Evolutionary conservation across 2,329 filamentous ascomycete species (phyloP), one percentile per base, ranked within the genome.

Genomic region (Aspergillus sclerotialis): DNA sequence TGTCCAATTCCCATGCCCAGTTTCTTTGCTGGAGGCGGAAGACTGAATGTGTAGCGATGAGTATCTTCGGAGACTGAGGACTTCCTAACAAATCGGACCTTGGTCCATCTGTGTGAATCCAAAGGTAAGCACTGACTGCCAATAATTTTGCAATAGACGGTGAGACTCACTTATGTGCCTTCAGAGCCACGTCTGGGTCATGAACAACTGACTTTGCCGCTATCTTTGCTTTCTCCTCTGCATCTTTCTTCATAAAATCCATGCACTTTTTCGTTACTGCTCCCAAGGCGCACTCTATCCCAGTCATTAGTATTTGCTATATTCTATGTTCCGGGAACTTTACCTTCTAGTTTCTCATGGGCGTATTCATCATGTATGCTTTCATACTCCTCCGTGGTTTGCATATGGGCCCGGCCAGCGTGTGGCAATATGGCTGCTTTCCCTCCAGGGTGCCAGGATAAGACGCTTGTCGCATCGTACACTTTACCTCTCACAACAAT

Each of bases 311-410:
- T 17, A 18, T 7, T 12, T 69, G 60, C 4, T 49, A 48, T 14
- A 25, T 15, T n/a, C 5, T 1, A 67, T 65, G 42, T 69, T 66
- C 14, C 51, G 53, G 43, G 68, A 69, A 8, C 7, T 27, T 44
- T 41, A 65, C 61, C 60, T 33, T 65, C 63, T 4, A 74, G 50
- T 40, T 73, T 74, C 31, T 68, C 50, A 18, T 69, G 64, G 0
- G 70, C 70, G 46, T 64, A 72, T 8, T 63, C 67, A 39, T 75
- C 71, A 33, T 75, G 70, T 5, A 74, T 67, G 29, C 62, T 67
- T 14, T 64, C 55, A 44, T 72, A 75, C 35, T 71, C 65, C 19
- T 67, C 64, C 4, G 63, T 70, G 1, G 69, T 72, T 30, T 71
- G 64, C 12, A 62, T 52, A 46, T 72, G 68, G 1, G 72, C 64